A percentile compares a stretch with the other conserved stretches of the same genome.
Conservation (phyloP, 192 early-diverging fungal genomes). For the Coemansia umbellata region DNA sequence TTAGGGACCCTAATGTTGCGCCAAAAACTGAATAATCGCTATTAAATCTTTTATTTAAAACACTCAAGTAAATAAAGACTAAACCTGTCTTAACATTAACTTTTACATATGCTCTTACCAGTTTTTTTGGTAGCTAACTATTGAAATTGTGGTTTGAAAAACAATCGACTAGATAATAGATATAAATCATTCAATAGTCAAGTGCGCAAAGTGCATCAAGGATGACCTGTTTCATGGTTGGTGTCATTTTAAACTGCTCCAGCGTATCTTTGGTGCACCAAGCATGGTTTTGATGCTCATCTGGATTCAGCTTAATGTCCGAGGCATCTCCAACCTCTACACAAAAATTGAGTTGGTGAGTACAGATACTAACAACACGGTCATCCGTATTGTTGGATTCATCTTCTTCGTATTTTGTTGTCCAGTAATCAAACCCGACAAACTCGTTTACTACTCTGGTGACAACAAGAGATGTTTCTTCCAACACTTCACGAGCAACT, state of each 20-base stretch:
- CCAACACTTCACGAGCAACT: conserved; percentile 33
- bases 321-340: conserved; percentile 7
- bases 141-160: not conserved
- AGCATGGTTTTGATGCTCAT: conserved; percentile 37
- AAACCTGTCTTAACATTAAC: too few relatives aligned
- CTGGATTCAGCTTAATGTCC: conserved; percentile 10
- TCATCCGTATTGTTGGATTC: conserved; percentile 5
- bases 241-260: conserved; percentile 31
- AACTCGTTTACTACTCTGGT: conserved; percentile 30
- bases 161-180: conserved; percentile 28
- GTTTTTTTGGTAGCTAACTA: not conserved
- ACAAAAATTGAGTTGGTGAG: conserved; percentile 44
- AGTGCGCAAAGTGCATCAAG: conserved; percentile 13
- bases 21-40: conserved; percentile 42
- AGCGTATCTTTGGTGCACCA: conserved; percentile 29
- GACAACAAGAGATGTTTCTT: conserved; percentile 36
- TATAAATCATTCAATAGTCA: not conserved
- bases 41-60: not conserved
- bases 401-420: conserved; percentile 23
- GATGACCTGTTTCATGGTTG: conserved; percentile 34
- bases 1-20: conserved; percentile 49
- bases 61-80: too few relatives aligned
- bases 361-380: conserved; percentile 1
- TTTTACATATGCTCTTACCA: too few relatives aligned
- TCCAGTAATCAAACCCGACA: conserved; percentile 32